Evolutionary conservation across 176 grass and related monocot genomes (phyloP), one percentile per base, ranked within the genome.

Genomic region (Elymus sibiricus): DNA sequence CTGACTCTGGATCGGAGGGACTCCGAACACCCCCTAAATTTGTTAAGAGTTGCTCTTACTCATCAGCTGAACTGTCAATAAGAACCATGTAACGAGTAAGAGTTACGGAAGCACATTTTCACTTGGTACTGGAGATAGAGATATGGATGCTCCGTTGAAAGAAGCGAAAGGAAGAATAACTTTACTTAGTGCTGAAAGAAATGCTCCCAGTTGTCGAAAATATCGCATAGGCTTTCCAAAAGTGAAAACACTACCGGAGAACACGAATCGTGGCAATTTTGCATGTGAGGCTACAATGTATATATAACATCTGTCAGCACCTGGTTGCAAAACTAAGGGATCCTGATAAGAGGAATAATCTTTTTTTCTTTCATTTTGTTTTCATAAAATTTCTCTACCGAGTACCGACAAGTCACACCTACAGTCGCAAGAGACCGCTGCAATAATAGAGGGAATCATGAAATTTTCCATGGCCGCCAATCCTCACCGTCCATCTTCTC

Each of bases 201-300:
- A 78, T 35, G 34, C 61, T 65, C 11, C 15, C 31, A 64, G 51
- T 62, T 77, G 49, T 11, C 22, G 32, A 86, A 86, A 82, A 62
- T 82, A 68, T 77, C 0, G 27, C 27, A 19, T 29, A 58, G 7
- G 3, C 61, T 85, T 89, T 89, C 19, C 5, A 7, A 89, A 82
- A 85, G 88, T 42, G n/a, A 60, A 82, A 86, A 27, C 81, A 47
- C 83, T 49, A 85, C 70, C 11, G 7, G 10, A 5, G 62, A 51
- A 69, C 39, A 61, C 6, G 70, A 82, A 76, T 90, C 83, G 61
- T 61, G 4, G 4, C 22, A 71, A 19, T 44, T 68, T 2, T 42
- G 61, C 2, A 11, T 74, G 66, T 27, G 51, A 24, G 7, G 40
- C 13, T 17, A 51, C 5, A 46, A 17, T 51, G 0, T 31, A 49